Evolutionary conservation across 805 yeast species (phyloP).

Genomic region (Candida patagonica): DNA sequence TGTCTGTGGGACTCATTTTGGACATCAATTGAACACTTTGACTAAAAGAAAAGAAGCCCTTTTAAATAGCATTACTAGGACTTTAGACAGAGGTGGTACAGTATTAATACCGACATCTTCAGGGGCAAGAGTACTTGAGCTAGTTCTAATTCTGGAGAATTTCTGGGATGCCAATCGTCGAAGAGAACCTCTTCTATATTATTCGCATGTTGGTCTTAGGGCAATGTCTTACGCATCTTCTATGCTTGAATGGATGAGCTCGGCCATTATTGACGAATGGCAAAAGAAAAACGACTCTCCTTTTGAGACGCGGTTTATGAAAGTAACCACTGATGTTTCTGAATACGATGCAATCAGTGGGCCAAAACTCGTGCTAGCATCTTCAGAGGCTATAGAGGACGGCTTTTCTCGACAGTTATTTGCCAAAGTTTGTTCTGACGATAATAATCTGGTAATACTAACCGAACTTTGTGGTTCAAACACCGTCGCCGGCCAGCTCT

Average conservation of each 20-base stretch:
- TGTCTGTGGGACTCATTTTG: constrained; percentile 53
- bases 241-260: constrained; percentile 93
- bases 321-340: constrained; percentile 46
- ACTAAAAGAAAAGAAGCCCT: constrained; percentile 57
- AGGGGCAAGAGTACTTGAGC: constrained; percentile 73
- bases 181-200: constrained; percentile 57
- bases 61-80: constrained; percentile 50
- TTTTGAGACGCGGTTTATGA: constrained; percentile 64
- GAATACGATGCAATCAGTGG: constrained; percentile 26
- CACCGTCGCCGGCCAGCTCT: constrained; percentile 43
- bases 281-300: constrained; percentile 66
- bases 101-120: constrained; percentile 75
- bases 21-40: constrained; percentile 44
- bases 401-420: constrained; percentile 45
- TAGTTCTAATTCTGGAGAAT: constrained; percentile 63
- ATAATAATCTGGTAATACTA: constrained; percentile 59
- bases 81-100: constrained; percentile 67
- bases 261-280: constrained; percentile 79
- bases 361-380: constrained; percentile 72
- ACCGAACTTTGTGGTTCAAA: constrained; percentile 53
- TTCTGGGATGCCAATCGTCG: constrained; percentile 38
- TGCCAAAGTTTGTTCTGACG: constrained; percentile 46
- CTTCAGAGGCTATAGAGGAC: constrained; percentile 53
- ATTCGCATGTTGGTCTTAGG: constrained; percentile 74
- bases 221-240: constrained; percentile 73